phyloP scores from a whole-genome alignment of 352 stramenopile genomes.

The Globisporangium viniferum region DNA sequence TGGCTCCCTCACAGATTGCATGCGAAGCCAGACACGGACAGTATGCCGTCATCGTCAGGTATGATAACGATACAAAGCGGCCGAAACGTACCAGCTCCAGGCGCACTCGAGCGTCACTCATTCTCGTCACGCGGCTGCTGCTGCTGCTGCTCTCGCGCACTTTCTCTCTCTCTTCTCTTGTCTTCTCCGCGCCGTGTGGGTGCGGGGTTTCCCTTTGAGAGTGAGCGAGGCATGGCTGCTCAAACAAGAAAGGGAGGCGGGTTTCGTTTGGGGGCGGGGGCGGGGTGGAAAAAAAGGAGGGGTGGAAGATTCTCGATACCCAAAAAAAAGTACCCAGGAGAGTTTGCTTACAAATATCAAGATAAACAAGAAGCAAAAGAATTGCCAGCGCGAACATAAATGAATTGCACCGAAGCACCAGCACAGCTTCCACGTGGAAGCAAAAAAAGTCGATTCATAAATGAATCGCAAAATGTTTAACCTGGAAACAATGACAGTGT shows the following conservation, averaged over 20 bases:
- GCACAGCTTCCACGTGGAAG: not conserved
- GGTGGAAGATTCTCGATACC: not conserved
- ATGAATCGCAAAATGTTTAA: not conserved
- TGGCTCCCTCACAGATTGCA: not conserved
- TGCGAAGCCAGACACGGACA: not conserved
- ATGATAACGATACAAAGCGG: not conserved
- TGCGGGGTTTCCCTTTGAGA: slow-evolving; percentile 9
- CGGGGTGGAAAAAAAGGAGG: not conserved
- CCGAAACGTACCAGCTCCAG: slow-evolving; percentile 12
- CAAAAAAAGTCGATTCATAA: not conserved
- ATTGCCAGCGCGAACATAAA: not conserved
- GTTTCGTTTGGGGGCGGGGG: not conserved
- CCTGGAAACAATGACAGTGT: no score
- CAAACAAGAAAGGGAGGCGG: not conserved
- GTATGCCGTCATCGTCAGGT: not conserved
- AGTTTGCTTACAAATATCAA: not conserved
- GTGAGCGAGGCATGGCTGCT: not conserved
- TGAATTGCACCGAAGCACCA: not conserved
- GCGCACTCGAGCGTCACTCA: slow-evolving; percentile 15
- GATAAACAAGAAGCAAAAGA: not conserved
- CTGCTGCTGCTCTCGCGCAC: not conserved
- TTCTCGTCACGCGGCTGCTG: not conserved
- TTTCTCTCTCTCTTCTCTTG: not conserved
- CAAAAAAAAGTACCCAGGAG: not conserved
- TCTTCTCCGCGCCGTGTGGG: not conserved